These are phyloP conservation scores for Brettanomyces bruxellensis DNA, from an alignment of 805 yeast species.

Conservation along the genomic window DNA sequence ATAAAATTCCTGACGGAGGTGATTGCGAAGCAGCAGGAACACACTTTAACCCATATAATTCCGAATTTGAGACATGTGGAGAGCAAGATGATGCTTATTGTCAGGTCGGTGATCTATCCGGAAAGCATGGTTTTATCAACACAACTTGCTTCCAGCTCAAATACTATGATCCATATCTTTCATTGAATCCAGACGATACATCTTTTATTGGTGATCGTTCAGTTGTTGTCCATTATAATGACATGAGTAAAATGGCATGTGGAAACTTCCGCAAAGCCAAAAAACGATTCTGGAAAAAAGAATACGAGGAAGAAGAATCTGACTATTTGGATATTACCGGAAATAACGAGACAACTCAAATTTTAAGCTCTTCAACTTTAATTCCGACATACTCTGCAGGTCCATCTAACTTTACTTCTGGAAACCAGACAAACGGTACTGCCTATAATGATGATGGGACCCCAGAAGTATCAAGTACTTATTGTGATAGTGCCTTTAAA, in stretches of 20 bases:
- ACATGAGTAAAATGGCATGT: conserved; percentile 52
- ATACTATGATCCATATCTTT: conserved; percentile 57
- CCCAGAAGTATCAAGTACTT: conserved; percentile 6
- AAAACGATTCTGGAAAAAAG: conserved; percentile 10
- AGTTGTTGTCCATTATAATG: conserved; percentile 45
- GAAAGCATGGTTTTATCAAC: conserved; percentile 67
- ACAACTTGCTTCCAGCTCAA: conserved; percentile 59
- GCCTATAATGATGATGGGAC: background rate
- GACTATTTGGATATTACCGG: conserved; percentile 1
- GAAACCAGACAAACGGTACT: conserved; percentile 4
- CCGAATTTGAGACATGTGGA: conserved; percentile 42
- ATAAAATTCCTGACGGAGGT: conserved; percentile 40
- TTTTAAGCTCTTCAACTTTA: conserved; percentile 4
- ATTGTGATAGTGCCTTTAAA: conserved; percentile 12
- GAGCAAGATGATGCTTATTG: conserved; percentile 43
- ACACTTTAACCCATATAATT: conserved; percentile 58
- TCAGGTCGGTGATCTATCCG: conserved; percentile 69
- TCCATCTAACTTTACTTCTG: background rate
- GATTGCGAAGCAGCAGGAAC: conserved; percentile 47
- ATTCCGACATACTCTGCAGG: conserved; percentile 5
- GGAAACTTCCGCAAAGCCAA: conserved; percentile 39
- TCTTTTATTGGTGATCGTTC: conserved; percentile 55
- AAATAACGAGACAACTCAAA: background rate
- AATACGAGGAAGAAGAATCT: conserved; percentile 1
- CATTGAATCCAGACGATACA: conserved; percentile 45